These are phyloP conservation scores for Paulownia fortunei DNA, from an alignment of 257 asterid species.

Conservation along the genomic window DNA sequence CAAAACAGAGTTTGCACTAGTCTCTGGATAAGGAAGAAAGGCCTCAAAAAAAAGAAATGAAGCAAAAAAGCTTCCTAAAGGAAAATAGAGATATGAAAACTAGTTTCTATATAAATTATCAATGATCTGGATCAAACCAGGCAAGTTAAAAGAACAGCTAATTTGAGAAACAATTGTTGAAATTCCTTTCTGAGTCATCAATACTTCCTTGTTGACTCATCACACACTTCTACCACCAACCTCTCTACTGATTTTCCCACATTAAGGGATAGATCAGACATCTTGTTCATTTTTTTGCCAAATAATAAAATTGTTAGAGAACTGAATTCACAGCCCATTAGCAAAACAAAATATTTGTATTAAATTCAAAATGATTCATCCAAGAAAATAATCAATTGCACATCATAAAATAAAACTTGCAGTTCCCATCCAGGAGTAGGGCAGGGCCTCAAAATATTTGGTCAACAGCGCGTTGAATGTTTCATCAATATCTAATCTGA, in stretches of 20 bases:
- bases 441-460: not conserved
- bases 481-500: not conserved
- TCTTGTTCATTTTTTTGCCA: not conserved
- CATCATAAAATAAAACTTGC: not conserved
- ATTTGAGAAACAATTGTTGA: too few relatives aligned
- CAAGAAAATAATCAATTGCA: not conserved
- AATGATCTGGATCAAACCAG: too few relatives aligned
- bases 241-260: not conserved
- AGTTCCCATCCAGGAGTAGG: conserved; percentile 3
- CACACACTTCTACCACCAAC: not conserved
- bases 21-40: too few relatives aligned
- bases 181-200: too few relatives aligned
- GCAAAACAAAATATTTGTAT: not conserved
- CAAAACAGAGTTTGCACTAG: too few relatives aligned
- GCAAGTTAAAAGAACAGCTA: too few relatives aligned
- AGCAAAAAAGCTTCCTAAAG: too few relatives aligned
- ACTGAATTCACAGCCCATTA: not conserved
- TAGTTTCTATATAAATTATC: too few relatives aligned
- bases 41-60: too few relatives aligned
- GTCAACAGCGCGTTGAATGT: not conserved
- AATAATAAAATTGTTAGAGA: not conserved
- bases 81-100: too few relatives aligned
- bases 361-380: not conserved
- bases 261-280: not conserved
- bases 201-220: not conserved